Conservation (phyloP, 768 basidiomycete species). For the Suillus spraguei region DNA sequence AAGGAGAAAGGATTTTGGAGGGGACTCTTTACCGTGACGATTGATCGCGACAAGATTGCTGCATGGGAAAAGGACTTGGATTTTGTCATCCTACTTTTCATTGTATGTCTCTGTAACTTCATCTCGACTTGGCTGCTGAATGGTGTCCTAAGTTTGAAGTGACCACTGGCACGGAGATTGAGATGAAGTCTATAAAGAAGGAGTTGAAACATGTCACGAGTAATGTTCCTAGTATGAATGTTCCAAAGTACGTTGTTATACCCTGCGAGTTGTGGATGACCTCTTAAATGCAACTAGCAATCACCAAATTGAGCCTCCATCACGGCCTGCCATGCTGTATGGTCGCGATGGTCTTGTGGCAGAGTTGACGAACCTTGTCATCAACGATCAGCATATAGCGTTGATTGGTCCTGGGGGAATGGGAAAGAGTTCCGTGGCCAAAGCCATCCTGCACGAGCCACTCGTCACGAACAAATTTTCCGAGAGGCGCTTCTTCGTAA, state of each 20-base stretch:
- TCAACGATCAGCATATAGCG: not conserved
- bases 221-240: no score
- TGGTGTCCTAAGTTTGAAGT: no score
- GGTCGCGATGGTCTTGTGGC: not conserved
- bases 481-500: not conserved
- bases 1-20: not conserved
- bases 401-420: constrained; percentile 1
- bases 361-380: not conserved
- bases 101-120: not conserved
- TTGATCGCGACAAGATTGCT: not conserved
- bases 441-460: constrained; percentile 7
- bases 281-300: no score
- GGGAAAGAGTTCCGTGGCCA: constrained; percentile 4
- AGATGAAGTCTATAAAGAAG: no score
- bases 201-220: no score
- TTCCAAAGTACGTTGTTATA: not conserved
- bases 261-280: no score
- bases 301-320: no score
- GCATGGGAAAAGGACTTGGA: not conserved
- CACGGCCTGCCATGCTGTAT: no score
- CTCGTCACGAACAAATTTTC: not conserved
- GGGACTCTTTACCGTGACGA: not conserved
- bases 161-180: no score
- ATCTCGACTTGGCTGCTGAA: not conserved
- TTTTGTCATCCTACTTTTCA: not conserved